Conservation (phyloP, 768 basidiomycete genomes). For the Amanita pallidorosea region DNA sequence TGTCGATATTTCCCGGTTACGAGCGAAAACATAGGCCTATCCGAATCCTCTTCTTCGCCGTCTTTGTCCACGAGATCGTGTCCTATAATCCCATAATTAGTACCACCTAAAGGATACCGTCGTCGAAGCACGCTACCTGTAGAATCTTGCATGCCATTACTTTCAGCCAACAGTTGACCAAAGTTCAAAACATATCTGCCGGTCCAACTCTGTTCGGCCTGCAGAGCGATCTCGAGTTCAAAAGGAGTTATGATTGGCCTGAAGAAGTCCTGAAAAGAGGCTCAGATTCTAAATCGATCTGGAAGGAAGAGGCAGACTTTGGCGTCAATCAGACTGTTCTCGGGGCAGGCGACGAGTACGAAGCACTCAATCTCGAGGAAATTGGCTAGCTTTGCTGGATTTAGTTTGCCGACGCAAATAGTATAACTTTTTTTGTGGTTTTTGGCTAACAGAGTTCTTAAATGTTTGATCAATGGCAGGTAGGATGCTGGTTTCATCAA, state of each 20-base stretch:
- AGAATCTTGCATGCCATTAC: neutral
- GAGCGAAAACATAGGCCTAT: conserved; percentile 77
- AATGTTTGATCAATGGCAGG: conserved; percentile 70
- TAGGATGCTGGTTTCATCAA: conserved; percentile 51
- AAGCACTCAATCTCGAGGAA: conserved; percentile 96
- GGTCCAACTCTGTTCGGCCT: conserved; percentile 59
- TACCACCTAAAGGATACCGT: neutral
- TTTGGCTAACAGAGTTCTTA: conserved; percentile 58
- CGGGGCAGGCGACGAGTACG: conserved; percentile 88
- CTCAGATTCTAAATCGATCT: neutral
- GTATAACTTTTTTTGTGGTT: conserved; percentile 89
- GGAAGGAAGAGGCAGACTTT: conserved; percentile 26
- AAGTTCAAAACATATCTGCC: conserved; percentile 77
- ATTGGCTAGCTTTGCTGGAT: conserved; percentile 90
- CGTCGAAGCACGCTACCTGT: neutral
- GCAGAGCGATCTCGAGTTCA: conserved; percentile 77
- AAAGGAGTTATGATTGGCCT: conserved; percentile 90
- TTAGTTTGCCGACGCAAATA: conserved; percentile 89
- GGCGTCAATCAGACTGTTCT: conserved; percentile 75
- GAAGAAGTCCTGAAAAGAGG: conserved; percentile 60
- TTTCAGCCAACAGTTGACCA: conserved; percentile 37
- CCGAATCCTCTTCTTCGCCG: conserved; percentile 39
- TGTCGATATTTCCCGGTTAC: conserved; percentile 81
- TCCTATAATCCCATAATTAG: neutral
- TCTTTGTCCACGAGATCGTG: conserved; percentile 7